These are phyloP conservation scores for Erigeron philadelphicus DNA, from an alignment of 140 eudicot species.

Conservation along the genomic window DNA sequence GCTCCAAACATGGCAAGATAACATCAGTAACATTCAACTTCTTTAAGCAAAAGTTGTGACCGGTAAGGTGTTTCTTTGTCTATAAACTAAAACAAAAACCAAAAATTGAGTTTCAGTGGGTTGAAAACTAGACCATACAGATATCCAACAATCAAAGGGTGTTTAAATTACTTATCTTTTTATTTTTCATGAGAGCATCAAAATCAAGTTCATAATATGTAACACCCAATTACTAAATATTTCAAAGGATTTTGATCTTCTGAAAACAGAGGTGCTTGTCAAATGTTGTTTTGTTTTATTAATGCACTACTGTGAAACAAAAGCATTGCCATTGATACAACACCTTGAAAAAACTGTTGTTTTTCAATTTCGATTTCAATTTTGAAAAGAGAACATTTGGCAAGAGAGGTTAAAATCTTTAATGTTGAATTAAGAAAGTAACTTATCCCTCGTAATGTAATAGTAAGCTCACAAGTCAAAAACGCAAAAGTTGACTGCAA, in stretches of 20 bases:
- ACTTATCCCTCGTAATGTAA: background rate
- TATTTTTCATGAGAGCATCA: background rate
- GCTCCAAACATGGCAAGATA: conserved; percentile 5
- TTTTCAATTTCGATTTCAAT: background rate
- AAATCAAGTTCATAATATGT: background rate
- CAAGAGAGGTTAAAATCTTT: background rate
- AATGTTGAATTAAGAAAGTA: conserved; percentile 1
- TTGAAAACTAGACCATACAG: background rate
- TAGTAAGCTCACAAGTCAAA: conserved; percentile 88
- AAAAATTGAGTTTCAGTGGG: background rate
- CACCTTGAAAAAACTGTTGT: background rate
- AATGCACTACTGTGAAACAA: background rate
- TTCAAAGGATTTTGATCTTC: background rate
- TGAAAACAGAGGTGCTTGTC: background rate
- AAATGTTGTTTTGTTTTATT: background rate
- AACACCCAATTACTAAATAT: background rate
- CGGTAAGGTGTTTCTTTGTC: background rate
- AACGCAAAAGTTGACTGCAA: conserved; percentile 94
- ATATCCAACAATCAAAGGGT: background rate
- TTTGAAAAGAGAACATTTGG: background rate
- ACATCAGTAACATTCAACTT: background rate
- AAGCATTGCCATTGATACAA: background rate
- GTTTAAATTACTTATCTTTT: background rate
- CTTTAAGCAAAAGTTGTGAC: background rate
- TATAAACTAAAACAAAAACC: background rate